Conservation (phyloP, 2,329 filamentous ascomycete genomes). For the Rhexocercosporidium sp. region DNA sequence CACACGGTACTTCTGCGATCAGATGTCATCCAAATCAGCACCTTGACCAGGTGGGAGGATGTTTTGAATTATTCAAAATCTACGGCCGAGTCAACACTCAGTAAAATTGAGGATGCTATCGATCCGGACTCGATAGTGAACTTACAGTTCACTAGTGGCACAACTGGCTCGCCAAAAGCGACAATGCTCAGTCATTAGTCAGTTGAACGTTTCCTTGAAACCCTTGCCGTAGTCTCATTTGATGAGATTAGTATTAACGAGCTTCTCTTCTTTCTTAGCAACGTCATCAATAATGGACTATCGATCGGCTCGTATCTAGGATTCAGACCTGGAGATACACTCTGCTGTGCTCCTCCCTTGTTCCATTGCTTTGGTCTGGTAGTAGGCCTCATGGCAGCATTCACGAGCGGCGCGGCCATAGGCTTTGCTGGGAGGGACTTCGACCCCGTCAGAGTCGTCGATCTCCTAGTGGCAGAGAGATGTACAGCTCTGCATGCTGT, state of each 20-base stretch:
- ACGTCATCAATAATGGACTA: constrained; percentile 68
- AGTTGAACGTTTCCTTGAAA: background rate
- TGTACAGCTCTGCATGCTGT: constrained; percentile 60
- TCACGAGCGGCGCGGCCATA: constrained; percentile 65
- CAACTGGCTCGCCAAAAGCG: constrained; percentile 74
- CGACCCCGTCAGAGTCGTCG: too few species aligned
- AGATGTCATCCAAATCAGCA: too few species aligned
- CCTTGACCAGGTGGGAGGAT: too few species aligned
- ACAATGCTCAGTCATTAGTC: constrained; percentile 67
- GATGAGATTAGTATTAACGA: too few species aligned
- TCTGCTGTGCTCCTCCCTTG: constrained; percentile 67
- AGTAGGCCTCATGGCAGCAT: constrained; percentile 71
- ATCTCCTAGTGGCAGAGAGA: constrained; percentile 53
- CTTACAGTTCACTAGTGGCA: constrained; percentile 77
- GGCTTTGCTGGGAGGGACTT: too few species aligned
- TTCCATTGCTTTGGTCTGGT: constrained; percentile 77
- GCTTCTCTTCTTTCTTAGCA: constrained; percentile 35
- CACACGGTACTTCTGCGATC: too few species aligned
- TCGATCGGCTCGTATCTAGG: constrained; percentile 71
- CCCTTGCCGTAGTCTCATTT: too few species aligned
- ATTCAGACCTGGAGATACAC: constrained; percentile 63
- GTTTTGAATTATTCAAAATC: too few species aligned
- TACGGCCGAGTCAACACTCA: too few species aligned
- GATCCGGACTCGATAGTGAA: too few species aligned
- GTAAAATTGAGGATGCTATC: too few species aligned